phyloP scores from a whole-genome alignment of 2,329 filamentous ascomycete genomes.

The Escovopsis sp. region DNA sequence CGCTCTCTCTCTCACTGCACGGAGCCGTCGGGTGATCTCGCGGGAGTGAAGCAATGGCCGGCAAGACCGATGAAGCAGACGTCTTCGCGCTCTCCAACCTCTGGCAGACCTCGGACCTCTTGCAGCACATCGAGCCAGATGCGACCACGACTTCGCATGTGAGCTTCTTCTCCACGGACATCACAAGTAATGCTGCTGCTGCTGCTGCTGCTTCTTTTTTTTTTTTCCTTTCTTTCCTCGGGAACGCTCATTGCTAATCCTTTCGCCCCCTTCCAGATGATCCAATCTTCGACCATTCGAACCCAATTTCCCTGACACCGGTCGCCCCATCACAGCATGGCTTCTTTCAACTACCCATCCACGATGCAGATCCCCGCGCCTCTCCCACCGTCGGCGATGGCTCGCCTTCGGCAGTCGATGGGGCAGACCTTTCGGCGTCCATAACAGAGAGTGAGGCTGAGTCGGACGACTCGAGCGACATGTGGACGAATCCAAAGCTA shows the following conservation, averaged over 20 bases:
- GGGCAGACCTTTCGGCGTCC: neutral
- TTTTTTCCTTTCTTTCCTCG: constrained; percentile 1
- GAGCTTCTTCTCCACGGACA: constrained; percentile 24
- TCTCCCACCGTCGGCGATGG: constrained; percentile 2
- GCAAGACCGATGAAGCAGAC: constrained; percentile 31
- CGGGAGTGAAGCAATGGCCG: constrained; percentile 12
- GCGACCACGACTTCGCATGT: constrained; percentile 16
- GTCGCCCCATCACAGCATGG: constrained; percentile 10
- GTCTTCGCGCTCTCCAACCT: constrained; percentile 51
- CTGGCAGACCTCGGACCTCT: constrained; percentile 38
- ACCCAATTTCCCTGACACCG: neutral
- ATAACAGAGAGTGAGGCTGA: neutral
- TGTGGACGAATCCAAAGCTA: constrained; percentile 33
- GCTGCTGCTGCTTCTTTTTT: neutral
- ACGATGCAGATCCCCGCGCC: constrained; percentile 2
- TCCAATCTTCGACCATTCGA: neutral
- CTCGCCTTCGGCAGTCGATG: too few relatives aligned
- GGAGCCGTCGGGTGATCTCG: too few relatives aligned
- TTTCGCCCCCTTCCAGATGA: too few relatives aligned
- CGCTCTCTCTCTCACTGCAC: too few relatives aligned
- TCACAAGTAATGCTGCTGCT: constrained; percentile 15
- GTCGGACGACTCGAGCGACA: constrained; percentile 9
- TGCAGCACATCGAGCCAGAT: constrained; percentile 17
- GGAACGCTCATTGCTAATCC: neutral
- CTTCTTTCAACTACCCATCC: constrained; percentile 28